Evolutionary conservation across 768 basidiomycete genomes (phyloP).

Genomic region (Pholiota conissans): DNA sequence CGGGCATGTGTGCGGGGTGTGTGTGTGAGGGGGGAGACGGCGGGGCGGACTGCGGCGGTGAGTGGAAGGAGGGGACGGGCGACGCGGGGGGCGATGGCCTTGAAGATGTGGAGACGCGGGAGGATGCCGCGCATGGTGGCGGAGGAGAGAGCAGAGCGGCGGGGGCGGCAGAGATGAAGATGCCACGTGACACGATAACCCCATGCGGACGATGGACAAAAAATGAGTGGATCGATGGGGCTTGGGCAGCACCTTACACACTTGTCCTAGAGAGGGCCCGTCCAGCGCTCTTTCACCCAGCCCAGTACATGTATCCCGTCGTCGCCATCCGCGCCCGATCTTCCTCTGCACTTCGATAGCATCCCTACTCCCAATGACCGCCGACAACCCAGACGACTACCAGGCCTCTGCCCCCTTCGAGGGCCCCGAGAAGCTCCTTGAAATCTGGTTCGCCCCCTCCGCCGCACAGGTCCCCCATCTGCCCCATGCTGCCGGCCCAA

Average conservation of each 20-base stretch:
- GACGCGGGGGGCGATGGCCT: conserved; percentile 42
- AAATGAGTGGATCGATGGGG: conserved; percentile 9
- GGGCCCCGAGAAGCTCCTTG: conserved; percentile 93
- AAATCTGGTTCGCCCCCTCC: conserved; percentile 95
- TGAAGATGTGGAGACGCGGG: conserved; percentile 45
- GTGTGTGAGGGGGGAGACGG: conserved; percentile 26
- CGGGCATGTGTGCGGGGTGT: conserved; percentile 35
- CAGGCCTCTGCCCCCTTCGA: conserved; percentile 68
- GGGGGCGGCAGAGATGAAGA: not conserved
- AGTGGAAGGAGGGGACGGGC: conserved; percentile 52
- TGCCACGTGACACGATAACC: conserved; percentile 17
- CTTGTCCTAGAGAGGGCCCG: not conserved
- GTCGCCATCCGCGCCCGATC: conserved; percentile 22
- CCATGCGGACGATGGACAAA: conserved; percentile 17
- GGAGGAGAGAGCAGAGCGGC: not conserved
- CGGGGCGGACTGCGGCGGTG: conserved; percentile 33
- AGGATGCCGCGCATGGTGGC: conserved; percentile 40
- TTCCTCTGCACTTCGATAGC: conserved; percentile 49
- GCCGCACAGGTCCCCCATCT: conserved; percentile 56
- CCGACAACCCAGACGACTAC: conserved; percentile 31
- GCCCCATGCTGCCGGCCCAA: conserved; percentile 36
- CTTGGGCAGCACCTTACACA: not conserved
- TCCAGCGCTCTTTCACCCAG: not conserved
- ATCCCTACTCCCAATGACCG: conserved; percentile 35
- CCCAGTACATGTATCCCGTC: conserved; percentile 44